Base-by-base conservation (phyloP, 495 filamentous ascomycete genomes). In the Viridothelium virens region DNA sequence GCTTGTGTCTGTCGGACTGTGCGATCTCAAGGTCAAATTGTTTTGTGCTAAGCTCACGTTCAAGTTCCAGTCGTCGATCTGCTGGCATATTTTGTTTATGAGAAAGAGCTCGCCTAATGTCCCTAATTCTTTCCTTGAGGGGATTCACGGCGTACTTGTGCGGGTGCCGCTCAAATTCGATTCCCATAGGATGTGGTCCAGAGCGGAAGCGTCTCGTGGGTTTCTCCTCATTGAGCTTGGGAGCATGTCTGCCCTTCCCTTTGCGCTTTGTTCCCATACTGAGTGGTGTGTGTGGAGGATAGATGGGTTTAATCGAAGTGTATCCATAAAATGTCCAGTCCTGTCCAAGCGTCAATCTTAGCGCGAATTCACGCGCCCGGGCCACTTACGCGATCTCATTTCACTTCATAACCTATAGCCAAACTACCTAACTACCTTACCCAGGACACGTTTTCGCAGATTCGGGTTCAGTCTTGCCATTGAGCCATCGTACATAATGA, bases 11-110 rank as follows among this genome's bases (percentile, higher is more conserved):
- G 69, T 87, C 85, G 12, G 83, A 76, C 37, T 77, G 70, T 33
- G 79, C 78, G 50, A 80, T 77, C 34, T 76, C 81, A 18, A 97
- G 80, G 69, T 92, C 90, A 64, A 86, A 82, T 74, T 90, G 81
- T 74, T 89, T 91, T 0, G 86, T 86, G 33, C 81, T 82, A 56
- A 97, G 78, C 61, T 92, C 93, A 39, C 93, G 85, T 76, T 97
- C 91, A 64, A 90, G 85, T 14, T 93, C 85, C 38, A 88, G 79
- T 44, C 88, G 81, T 59, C 88, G 83, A 75, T 91, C 85, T 41
- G 90, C 88, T 0, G 91, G 85, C n/a, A 97, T 75, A 18, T 79
- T 79, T 31, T 87, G 79, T 11, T 76, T 74, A 63, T 82, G 80
- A 25, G 83, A 80, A 62, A 96, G 83, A 0, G 89, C 79, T 34